Base-by-base conservation (phyloP, 2,329 filamentous ascomycete species). In the Neonectria sp. region DNA sequence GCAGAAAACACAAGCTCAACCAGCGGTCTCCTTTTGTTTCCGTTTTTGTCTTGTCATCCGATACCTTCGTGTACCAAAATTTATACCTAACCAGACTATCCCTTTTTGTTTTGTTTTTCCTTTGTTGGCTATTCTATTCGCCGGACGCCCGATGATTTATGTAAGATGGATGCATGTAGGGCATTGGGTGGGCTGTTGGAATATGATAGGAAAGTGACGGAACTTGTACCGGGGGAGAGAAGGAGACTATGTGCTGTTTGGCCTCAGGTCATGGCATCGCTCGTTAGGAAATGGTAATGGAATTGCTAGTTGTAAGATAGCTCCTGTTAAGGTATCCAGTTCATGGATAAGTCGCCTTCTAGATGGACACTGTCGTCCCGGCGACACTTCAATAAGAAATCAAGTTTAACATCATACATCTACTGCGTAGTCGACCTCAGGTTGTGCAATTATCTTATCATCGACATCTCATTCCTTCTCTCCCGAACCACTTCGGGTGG, bases 51-150 rank as follows among this genome's bases (percentile, higher is more conserved):
- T 48, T 48, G 43, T 57, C 55, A 62, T 58, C 58, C 17, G 75
- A 73, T 74, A 73, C 70, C 68, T 71, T 74, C 68, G 64, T 69
- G 70, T 74, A 74, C 61, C 68, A 67, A 71, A 73, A 73, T 43
- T 68, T 64, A 60, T 66, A 67, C 51, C 59, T 60, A 49, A 63
- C 61, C 68, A 55, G 51, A 49, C 56, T 29, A 46, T 48, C 43
- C 25, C 58, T 27, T 55, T 64, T 29, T 31, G 21, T 62, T 55
- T 67, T n/a, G n/a, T n/a, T n/a, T n/a, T 73, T 64, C 29, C 9
- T 70, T 67, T 60, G 43, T 56, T 58, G 29, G 64, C 37, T 40
- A 27, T 48, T 53, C 17, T 51, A 31, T 55, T 40, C 61, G 43
- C 37, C 31, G 6, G 12, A 35, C 12, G 35, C 29, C 27, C n/a